Evolutionary conservation across 2,329 filamentous ascomycete genomes (phyloP).

Genomic region (Apiospora aurea): DNA sequence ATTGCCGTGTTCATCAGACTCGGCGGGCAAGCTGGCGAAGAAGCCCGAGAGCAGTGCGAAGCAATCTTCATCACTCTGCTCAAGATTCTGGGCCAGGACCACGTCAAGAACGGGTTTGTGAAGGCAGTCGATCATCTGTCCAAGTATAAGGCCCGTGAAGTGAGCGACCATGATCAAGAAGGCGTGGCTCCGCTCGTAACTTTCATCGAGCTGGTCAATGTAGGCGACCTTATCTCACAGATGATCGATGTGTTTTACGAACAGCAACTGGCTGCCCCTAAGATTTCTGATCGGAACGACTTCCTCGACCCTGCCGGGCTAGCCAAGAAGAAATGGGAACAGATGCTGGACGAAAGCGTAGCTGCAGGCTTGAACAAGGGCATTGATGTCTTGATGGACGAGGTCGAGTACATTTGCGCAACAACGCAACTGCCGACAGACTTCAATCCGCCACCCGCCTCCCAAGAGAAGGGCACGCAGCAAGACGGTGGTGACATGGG

Average conservation of each 20-base stretch:
- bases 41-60: conserved; percentile 87
- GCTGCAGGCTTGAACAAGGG: conserved; percentile 96
- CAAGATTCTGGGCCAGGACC: conserved; percentile 81
- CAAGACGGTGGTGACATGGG: conserved; percentile 53
- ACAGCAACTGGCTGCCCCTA: conserved; percentile 84
- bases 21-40: conserved; percentile 79
- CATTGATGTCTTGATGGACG: conserved; percentile 97
- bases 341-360: conserved; percentile 97
- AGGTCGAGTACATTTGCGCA: conserved; percentile 93
- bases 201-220: conserved; percentile 96
- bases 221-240: conserved; percentile 95
- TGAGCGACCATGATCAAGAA: conserved; percentile 71
- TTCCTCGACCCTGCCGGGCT: conserved; percentile 91
- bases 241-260: conserved; percentile 99
- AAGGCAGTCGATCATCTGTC: conserved; percentile 91
- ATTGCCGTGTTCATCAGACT: conserved; percentile 83
- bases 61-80: conserved; percentile 86
- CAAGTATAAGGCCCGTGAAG: conserved; percentile 87
- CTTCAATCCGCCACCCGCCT: conserved; percentile 75
- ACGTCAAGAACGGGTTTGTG: conserved; percentile 93
- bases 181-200: conserved; percentile 92
- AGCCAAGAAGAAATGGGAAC: conserved; percentile 98
- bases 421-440: conserved; percentile 87
- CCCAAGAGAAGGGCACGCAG: conserved; percentile 42
- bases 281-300: conserved; percentile 89